These are phyloP conservation scores for Hypoxylon sp. DNA, from an alignment of 2,329 filamentous ascomycete species.

Conservation along the genomic window DNA sequence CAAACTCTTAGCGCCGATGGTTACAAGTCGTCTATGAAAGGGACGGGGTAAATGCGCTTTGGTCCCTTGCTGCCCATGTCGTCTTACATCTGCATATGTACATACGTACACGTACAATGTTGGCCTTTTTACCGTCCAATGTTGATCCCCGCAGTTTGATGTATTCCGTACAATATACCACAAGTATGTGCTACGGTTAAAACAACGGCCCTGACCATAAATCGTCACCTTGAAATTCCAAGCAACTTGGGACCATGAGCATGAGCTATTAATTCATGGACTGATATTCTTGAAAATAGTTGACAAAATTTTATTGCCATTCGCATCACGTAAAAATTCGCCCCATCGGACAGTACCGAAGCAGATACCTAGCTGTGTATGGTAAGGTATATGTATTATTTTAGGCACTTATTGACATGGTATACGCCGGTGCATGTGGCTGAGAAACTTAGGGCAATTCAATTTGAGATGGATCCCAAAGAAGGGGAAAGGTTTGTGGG, in stretches of 20 bases:
- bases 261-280: conserved; percentile 1
- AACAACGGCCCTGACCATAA: conserved; percentile 22
- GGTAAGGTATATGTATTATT: neutral
- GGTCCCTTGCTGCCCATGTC: conserved; percentile 36
- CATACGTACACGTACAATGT: conserved; percentile 4
- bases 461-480: conserved; percentile 8
- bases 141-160: conserved; percentile 31
- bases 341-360: conserved; percentile 31
- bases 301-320: conserved; percentile 33
- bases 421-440: too few species aligned
- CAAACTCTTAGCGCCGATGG: conserved; percentile 32
- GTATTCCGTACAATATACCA: neutral
- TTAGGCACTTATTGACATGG: conserved; percentile 16
- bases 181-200: too few species aligned
- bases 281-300: neutral
- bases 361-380: neutral
- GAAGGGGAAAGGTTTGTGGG: conserved; percentile 29
- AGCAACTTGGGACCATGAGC: neutral
- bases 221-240: conserved; percentile 14
- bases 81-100: conserved; percentile 21
- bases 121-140: conserved; percentile 20
- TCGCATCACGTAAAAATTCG: conserved; percentile 31
- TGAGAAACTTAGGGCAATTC: conserved; percentile 21
- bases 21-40: conserved; percentile 31
- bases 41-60: conserved; percentile 42